A percentile compares a stretch with the other conserved stretches of the same genome.
Conservation (phyloP, 129 eudicot genomes). For the Sambucus nigra region DNA sequence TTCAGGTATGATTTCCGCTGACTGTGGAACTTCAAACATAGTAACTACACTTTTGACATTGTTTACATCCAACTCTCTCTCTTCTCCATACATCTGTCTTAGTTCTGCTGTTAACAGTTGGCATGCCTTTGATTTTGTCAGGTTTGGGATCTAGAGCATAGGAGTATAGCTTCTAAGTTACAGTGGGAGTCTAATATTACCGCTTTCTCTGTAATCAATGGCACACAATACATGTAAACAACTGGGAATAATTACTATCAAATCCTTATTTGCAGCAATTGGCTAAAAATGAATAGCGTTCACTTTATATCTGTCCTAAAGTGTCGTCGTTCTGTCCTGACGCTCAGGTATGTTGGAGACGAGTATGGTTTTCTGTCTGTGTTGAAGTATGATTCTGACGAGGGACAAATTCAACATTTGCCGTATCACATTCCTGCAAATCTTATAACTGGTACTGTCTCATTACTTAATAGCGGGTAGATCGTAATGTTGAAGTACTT, state of each 20-base stretch:
- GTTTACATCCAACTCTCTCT: neutral
- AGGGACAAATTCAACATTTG: constrained; percentile 43
- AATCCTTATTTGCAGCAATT: neutral
- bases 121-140: constrained; percentile 29
- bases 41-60: constrained; percentile 1
- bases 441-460: constrained; percentile 64
- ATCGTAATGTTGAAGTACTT: constrained; percentile 12
- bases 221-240: constrained; percentile 69
- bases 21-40: constrained; percentile 12
- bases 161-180: constrained; percentile 48
- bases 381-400: constrained; percentile 61
- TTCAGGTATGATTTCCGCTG: constrained; percentile 54
- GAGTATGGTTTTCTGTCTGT: constrained; percentile 80
- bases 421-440: constrained; percentile 69
- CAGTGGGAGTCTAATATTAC: constrained; percentile 91
- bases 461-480: constrained; percentile 10
- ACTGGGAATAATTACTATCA: constrained; percentile 5
- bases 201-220: constrained; percentile 56
- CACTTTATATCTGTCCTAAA: constrained; percentile 15
- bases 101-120: constrained; percentile 6
- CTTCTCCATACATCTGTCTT: too few species aligned
- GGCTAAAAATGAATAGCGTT: constrained; percentile 1
- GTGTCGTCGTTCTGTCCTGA: constrained; percentile 3
- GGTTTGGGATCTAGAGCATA: constrained; percentile 84
- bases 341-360: constrained; percentile 76